Percentiles rank a stretch among this genome's conserved stretches.
These are phyloP conservation scores for Suhomyces emberorum DNA, from an alignment of 805 yeast species.

Conservation along the genomic window DNA sequence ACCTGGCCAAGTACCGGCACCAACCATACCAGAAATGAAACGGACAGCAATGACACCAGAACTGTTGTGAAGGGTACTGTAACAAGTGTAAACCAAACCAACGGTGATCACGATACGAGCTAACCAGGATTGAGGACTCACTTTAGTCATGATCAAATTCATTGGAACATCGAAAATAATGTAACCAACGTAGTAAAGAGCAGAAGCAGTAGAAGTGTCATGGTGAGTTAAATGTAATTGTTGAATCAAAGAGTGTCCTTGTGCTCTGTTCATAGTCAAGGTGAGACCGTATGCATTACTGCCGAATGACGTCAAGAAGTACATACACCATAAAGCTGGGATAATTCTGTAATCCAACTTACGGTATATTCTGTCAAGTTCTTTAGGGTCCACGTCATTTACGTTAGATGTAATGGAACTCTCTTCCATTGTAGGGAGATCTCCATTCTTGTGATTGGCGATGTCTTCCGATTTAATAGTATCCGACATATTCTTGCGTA, in stretches of 20 bases:
- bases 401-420: conserved; percentile 4
- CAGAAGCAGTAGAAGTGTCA: conserved; percentile 70
- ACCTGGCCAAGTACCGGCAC: conserved; percentile 92
- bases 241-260: conserved; percentile 58
- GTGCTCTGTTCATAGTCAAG: conserved; percentile 67
- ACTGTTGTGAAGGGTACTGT: conserved; percentile 53
- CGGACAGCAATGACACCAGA: conserved; percentile 68
- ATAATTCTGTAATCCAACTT: conserved; percentile 68
- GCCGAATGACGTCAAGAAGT: conserved; percentile 78
- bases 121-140: conserved; percentile 84
- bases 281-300: conserved; percentile 74
- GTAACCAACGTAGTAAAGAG: conserved; percentile 78
- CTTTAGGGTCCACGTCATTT: conserved; percentile 15
- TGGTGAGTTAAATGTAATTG: conserved; percentile 50
- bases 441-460: background rate
- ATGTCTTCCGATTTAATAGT: background rate
- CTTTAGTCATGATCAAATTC: conserved; percentile 79
- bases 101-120: conserved; percentile 73
- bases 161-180: conserved; percentile 85
- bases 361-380: conserved; percentile 54
- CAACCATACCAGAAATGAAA: conserved; percentile 69
- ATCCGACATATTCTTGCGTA: too few species aligned
- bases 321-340: conserved; percentile 79
- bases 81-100: conserved; percentile 76
- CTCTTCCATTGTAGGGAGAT: conserved; percentile 9